phyloP scores from a whole-genome alignment of 148 eudicot genomes.

The Camellia japonica region DNA sequence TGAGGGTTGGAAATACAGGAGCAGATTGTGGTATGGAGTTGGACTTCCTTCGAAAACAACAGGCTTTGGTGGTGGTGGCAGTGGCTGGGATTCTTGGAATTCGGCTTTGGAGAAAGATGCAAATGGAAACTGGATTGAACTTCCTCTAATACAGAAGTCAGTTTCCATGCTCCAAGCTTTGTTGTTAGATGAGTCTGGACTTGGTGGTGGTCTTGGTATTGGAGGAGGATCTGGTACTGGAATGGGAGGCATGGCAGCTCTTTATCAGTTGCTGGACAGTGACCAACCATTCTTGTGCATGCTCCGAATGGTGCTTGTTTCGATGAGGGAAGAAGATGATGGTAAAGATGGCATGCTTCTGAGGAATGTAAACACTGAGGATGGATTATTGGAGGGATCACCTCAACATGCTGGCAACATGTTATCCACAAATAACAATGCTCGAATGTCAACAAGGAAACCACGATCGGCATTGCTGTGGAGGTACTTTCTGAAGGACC shows the following conservation, averaged over 20 bases:
- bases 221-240: slow-evolving; percentile 99
- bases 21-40: slow-evolving; percentile 91
- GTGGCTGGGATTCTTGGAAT: slow-evolving; percentile 92
- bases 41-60: slow-evolving; percentile 56
- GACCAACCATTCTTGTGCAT: slow-evolving; percentile 98
- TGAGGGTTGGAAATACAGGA: slow-evolving; percentile 93
- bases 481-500: slow-evolving; percentile 52
- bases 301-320: slow-evolving; percentile 97
- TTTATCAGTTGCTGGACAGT: slow-evolving; percentile 93
- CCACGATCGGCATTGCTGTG: slow-evolving; percentile 85
- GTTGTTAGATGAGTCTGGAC: slow-evolving; percentile 93
- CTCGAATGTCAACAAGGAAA: slow-evolving; percentile 53
- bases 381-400: slow-evolving; percentile 40
- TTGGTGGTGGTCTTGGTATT: slow-evolving; percentile 96
- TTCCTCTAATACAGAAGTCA: slow-evolving; percentile 82
- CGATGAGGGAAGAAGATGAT: slow-evolving; percentile 91
- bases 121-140: slow-evolving; percentile 85
- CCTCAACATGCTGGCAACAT: slow-evolving; percentile 40
- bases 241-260: slow-evolving; percentile 97
- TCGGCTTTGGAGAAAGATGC: slow-evolving; percentile 82
- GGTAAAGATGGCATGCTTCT: slow-evolving; percentile 67
- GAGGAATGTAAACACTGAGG: slow-evolving; percentile 54
- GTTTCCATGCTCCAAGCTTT: slow-evolving; percentile 93
- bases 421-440: slow-evolving; percentile 35
- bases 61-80: slow-evolving; percentile 87